These are phyloP conservation scores for Ophiostoma quercus DNA, from an alignment of 2,329 filamentous ascomycete genomes.

Conservation along the genomic window DNA sequence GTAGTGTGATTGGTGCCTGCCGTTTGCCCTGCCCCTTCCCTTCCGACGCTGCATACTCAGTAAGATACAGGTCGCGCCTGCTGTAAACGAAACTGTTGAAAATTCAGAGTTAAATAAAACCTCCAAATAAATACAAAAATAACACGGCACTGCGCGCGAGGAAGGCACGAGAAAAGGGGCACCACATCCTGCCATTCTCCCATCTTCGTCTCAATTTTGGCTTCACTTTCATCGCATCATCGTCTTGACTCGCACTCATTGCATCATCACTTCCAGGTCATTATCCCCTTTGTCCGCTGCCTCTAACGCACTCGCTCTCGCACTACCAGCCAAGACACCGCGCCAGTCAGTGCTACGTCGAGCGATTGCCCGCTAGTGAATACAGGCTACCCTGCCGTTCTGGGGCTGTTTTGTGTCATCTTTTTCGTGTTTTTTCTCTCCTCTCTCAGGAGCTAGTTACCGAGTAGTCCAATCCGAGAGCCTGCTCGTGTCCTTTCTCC, in stretches of 20 bases:
- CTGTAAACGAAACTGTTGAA: not conserved
- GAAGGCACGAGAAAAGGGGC: slow-evolving; percentile 4
- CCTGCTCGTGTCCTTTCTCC: slow-evolving; percentile 18
- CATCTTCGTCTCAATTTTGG: not conserved
- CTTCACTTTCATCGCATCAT: not conserved
- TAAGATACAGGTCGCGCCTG: not conserved
- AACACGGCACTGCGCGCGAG: not conserved
- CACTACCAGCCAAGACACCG: not conserved
- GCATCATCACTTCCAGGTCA: not conserved
- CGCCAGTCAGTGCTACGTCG: slow-evolving; percentile 2
- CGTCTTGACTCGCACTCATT: not conserved
- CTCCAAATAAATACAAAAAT: not conserved
- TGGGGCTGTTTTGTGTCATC: slow-evolving; percentile 3
- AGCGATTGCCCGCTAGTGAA: not conserved
- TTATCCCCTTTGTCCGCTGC: not conserved
- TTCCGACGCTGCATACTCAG: not conserved
- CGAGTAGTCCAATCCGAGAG: not conserved
- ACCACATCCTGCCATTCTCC: not conserved
- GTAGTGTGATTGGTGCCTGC: slow-evolving; percentile 6
- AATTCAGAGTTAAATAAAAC: slow-evolving; percentile 2
- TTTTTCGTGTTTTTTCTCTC: slow-evolving; percentile 12
- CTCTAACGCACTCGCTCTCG: not conserved
- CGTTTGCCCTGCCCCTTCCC: not conserved
- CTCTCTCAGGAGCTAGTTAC: not conserved
- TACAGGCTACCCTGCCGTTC: not conserved